phyloP scores from a whole-genome alignment of 352 stramenopile species.

The Globisporangium yorkense region DNA sequence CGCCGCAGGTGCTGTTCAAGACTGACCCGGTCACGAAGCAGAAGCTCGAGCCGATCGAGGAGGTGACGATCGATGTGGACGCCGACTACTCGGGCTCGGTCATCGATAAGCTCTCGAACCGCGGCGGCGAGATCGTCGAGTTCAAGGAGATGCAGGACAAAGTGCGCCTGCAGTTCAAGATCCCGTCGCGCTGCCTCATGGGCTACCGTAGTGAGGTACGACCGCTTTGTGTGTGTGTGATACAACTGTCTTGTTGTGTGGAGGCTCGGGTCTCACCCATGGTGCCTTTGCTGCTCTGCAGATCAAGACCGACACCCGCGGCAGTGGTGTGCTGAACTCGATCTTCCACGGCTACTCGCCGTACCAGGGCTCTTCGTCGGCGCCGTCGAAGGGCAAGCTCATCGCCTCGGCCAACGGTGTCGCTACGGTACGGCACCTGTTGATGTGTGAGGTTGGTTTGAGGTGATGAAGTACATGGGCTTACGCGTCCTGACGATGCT shows the following conservation, averaged over 20 bases:
- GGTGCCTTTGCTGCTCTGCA: constrained; percentile 19
- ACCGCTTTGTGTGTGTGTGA: neutral
- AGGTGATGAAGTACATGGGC: neutral
- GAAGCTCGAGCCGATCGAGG: constrained; percentile 87
- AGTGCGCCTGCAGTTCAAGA: constrained; percentile 94
- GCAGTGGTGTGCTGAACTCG: constrained; percentile 96
- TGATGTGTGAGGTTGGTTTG: neutral
- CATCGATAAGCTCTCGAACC: constrained; percentile 95
- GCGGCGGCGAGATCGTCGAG: constrained; percentile 92
- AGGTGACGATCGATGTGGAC: constrained; percentile 96
- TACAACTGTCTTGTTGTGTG: neutral
- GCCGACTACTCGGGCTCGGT: constrained; percentile 93
- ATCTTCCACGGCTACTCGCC: constrained; percentile 95
- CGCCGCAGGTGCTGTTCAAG: constrained; percentile 94
- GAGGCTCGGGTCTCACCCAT: neutral
- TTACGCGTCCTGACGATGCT: neutral
- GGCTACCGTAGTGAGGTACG: constrained; percentile 90
- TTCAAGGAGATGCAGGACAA: constrained; percentile 91
- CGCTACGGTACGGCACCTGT: constrained; percentile 34
- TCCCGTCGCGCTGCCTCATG: constrained; percentile 94
- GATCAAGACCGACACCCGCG: constrained; percentile 94
- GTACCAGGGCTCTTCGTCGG: constrained; percentile 59
- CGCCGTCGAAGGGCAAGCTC: constrained; percentile 81
- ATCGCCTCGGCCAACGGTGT: constrained; percentile 68
- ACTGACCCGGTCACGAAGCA: constrained; percentile 81